phyloP scores from a whole-genome alignment of 176 grass and related monocot species.

The Cenchrus purpureus region DNA sequence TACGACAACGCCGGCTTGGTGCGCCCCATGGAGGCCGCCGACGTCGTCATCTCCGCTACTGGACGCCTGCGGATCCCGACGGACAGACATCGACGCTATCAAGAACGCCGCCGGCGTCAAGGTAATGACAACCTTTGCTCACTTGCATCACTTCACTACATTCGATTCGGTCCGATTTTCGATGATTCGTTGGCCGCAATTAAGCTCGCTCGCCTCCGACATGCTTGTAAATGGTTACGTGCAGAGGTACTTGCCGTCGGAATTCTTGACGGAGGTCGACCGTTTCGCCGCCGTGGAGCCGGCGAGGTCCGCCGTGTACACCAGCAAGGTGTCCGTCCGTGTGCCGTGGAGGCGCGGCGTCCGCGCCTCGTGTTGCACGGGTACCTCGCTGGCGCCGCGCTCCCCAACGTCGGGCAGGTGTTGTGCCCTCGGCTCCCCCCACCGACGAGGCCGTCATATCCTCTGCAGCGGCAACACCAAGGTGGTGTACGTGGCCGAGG shows the following conservation, averaged over 20 bases:
- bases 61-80: too few relatives aligned
- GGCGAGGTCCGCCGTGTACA: too few relatives aligned
- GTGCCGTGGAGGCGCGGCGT: too few relatives aligned
- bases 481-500: conserved; percentile 37
- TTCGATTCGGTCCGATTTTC: too few relatives aligned
- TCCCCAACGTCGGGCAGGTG: conserved; percentile 32
- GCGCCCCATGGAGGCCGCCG: conserved; percentile 43
- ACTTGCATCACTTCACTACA: too few relatives aligned
- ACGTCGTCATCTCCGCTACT: conserved; percentile 72
- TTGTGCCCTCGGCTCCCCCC: not conserved
- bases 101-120: conserved; percentile 65
- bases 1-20: conserved; percentile 61
- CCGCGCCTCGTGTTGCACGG: too few relatives aligned
- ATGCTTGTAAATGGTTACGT: too few relatives aligned
- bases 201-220: too few relatives aligned
- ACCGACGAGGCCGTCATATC: not conserved
- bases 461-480: not conserved
- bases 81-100: conserved; percentile 57
- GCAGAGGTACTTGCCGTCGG: conserved; percentile 62
- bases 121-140: conserved; percentile 4
- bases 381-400: too few relatives aligned
- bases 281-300: not conserved
- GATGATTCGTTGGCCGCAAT: too few relatives aligned
- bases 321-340: too few relatives aligned
- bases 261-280: conserved; percentile 58